These are phyloP conservation scores for Laburnicola sp. DNA, from an alignment of 2,329 filamentous ascomycete genomes.

Conservation along the genomic window DNA sequence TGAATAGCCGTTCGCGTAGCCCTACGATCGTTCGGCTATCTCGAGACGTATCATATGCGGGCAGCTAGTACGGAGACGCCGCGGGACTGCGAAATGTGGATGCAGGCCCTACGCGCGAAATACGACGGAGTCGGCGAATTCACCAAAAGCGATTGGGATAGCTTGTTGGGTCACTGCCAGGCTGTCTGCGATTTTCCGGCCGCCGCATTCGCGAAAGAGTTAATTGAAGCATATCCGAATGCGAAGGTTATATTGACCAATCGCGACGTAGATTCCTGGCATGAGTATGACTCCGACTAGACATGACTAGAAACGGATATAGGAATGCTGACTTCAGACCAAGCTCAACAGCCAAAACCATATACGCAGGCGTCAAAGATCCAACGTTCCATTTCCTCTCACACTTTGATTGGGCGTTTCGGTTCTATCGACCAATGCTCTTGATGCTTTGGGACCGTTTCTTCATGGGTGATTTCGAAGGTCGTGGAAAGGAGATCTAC, in stretches of 20 bases:
- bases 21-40: constrained; percentile 67
- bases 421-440: constrained; percentile 71
- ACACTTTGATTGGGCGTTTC: constrained; percentile 65
- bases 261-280: constrained; percentile 68
- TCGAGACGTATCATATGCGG: constrained; percentile 75
- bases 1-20: constrained; percentile 46
- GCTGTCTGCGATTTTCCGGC: constrained; percentile 72
- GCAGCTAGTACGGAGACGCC: constrained; percentile 69
- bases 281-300: constrained; percentile 20
- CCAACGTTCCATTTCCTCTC: constrained; percentile 61
- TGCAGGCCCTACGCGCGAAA: constrained; percentile 67
- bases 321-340: constrained; percentile 20
- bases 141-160: constrained; percentile 69
- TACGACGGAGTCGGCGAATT: constrained; percentile 65
- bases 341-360: constrained; percentile 66
- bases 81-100: constrained; percentile 69
- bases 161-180: constrained; percentile 66
- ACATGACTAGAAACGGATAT: constrained; percentile 22
- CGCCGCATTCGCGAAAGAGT: constrained; percentile 68
- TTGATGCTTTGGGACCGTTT: constrained; percentile 70
- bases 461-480: constrained; percentile 69
- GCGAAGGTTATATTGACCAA: constrained; percentile 72
- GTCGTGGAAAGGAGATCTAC: constrained; percentile 66
- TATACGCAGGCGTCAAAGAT: constrained; percentile 68
- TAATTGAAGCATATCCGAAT: constrained; percentile 72